Percentiles rank a stretch among this genome's conserved stretches.
phyloP scores from a whole-genome alignment of 495 filamentous ascomycete species.

The Penicillium subrubescens region DNA sequence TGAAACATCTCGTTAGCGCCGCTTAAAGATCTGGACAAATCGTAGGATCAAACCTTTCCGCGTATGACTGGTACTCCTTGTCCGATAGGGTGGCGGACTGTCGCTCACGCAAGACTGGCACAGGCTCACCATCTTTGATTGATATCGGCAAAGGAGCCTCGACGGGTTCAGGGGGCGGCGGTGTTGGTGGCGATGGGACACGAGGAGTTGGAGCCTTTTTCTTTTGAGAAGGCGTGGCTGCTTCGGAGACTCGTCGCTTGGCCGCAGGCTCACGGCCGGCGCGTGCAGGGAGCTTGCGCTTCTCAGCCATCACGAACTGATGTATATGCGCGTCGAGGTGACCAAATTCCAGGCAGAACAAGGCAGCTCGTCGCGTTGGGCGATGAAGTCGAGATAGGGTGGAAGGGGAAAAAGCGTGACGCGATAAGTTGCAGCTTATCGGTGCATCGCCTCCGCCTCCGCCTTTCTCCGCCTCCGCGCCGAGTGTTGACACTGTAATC shows the following conservation, averaged over 20 bases:
- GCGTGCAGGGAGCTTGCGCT: conserved; percentile 47
- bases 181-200: conserved; percentile 28
- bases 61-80: conserved; percentile 78
- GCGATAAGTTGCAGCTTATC: conserved; percentile 29
- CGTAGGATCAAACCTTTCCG: conserved; percentile 66
- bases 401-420: conserved; percentile 30
- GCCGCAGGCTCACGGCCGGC: conserved; percentile 51
- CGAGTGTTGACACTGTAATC: conserved; percentile 10
- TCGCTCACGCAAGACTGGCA: conserved; percentile 72
- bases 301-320: conserved; percentile 43
- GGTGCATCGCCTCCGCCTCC: conserved; percentile 10
- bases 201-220: conserved; percentile 46
- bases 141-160: conserved; percentile 64
- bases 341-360: neutral
- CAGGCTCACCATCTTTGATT: conserved; percentile 62
- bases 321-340: neutral
- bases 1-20: neutral
- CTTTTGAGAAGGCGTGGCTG: conserved; percentile 35
- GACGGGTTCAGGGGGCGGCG: conserved; percentile 34
- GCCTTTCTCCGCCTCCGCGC: conserved; percentile 8
- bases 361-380: neutral
- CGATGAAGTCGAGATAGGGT: conserved; percentile 2
- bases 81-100: conserved; percentile 65
- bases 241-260: conserved; percentile 50
- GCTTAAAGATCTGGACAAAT: no score